These are phyloP conservation scores for Xylariomycetidae sp. DNA, from an alignment of 2,329 filamentous ascomycete genomes.

Conservation along the genomic window DNA sequence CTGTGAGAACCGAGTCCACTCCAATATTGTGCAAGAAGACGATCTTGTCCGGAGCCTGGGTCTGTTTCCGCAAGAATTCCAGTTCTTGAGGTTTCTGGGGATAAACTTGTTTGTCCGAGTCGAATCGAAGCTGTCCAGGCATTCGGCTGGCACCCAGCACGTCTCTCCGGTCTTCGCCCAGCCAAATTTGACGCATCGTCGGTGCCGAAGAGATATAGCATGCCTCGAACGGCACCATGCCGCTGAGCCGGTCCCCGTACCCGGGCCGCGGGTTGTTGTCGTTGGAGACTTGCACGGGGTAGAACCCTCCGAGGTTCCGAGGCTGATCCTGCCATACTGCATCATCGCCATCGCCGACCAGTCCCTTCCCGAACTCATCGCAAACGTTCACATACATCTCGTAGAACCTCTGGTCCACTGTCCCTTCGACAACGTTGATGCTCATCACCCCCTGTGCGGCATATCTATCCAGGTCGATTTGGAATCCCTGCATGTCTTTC, in stretches of 20 bases:
- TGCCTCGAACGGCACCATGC: slow-evolving; percentile 35
- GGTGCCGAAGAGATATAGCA: slow-evolving; percentile 38
- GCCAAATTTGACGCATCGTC: slow-evolving; percentile 27
- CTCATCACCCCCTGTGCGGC: slow-evolving; percentile 27
- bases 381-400: slow-evolving; percentile 30
- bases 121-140: slow-evolving; percentile 29
- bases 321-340: slow-evolving; percentile 20
- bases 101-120: slow-evolving; percentile 10
- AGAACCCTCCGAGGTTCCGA: slow-evolving; percentile 18
- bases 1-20: slow-evolving; percentile 8
- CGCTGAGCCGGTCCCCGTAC: slow-evolving; percentile 29
- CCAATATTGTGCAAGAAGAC: slow-evolving; percentile 18
- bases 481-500: slow-evolving; percentile 29
- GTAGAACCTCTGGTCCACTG: slow-evolving; percentile 20
- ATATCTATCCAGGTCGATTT: slow-evolving; percentile 28
- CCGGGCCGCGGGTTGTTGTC: slow-evolving; percentile 1
- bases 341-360: slow-evolving; percentile 22
- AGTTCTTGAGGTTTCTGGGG: slow-evolving; percentile 18
- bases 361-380: slow-evolving; percentile 13
- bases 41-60: slow-evolving; percentile 23
- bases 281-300: slow-evolving; percentile 22
- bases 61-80: slow-evolving; percentile 8
- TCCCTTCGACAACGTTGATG: slow-evolving; percentile 16
- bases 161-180: slow-evolving; percentile 38
- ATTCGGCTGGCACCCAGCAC: slow-evolving; percentile 35